phyloP scores from a whole-genome alignment of 2,329 filamentous ascomycete genomes.

The Talaromyces sp. region DNA sequence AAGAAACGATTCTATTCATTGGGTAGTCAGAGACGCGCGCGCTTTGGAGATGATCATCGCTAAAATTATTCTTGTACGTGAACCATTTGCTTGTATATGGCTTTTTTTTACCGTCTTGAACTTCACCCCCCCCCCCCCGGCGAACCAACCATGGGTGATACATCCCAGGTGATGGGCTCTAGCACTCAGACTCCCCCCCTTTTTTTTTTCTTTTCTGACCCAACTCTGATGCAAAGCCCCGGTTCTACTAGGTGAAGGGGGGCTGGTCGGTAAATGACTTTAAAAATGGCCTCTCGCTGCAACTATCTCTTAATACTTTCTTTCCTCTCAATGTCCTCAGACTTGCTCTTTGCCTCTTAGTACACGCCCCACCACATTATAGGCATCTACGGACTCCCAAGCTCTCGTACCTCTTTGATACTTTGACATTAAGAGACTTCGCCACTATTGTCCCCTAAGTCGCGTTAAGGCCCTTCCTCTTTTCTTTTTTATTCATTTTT shows the following conservation, averaged over 20 bases:
- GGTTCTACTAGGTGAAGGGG: neutral
- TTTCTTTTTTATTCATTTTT: neutral
- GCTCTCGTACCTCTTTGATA: conserved; percentile 8
- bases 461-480: neutral
- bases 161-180: conserved; percentile 22
- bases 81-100: neutral
- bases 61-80: neutral
- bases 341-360: neutral
- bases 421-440: conserved; percentile 1
- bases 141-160: conserved; percentile 21
- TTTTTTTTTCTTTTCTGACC: neutral
- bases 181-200: conserved; percentile 9
- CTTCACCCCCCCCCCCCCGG: conserved; percentile 12
- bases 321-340: conserved; percentile 1
- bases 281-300: conserved; percentile 8
- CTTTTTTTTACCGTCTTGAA: conserved; percentile 1
- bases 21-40: conserved; percentile 9
- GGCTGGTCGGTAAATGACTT: conserved; percentile 10
- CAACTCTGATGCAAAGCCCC: conserved; percentile 11
- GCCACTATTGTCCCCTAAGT: neutral
- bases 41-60: conserved; percentile 2
- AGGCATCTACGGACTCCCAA: conserved; percentile 1
- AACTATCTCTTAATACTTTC: neutral
- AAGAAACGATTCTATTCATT: neutral
- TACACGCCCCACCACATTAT: conserved; percentile 3